A percentile compares a stretch with the other conserved stretches of the same genome.
Conservation (phyloP, 208 protist genomes). For the Polymyxa betae region DNA sequence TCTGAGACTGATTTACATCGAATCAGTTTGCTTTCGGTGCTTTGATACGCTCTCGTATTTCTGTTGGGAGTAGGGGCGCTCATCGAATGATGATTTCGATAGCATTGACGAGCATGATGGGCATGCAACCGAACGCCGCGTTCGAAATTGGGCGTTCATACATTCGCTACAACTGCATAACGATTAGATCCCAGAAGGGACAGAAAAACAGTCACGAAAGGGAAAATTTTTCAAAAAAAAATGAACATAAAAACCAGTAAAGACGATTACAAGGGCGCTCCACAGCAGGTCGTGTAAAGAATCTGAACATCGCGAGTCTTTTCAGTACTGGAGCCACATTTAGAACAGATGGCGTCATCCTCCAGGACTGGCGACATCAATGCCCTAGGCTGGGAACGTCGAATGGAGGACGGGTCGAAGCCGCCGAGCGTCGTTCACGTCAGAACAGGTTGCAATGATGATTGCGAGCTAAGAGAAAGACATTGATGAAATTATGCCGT, state of each 20-base stretch:
- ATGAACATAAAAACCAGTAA: not conserved
- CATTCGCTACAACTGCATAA: slow-evolving; percentile 31
- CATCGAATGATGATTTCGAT: not conserved
- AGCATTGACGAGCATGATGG: not conserved
- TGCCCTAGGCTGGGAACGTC: not conserved
- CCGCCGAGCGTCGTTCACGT: no score
- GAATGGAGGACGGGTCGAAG: no score
- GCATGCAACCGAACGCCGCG: not conserved
- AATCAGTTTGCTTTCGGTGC: slow-evolving; percentile 35
- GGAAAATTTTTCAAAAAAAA: not conserved
- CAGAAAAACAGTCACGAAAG: not conserved
- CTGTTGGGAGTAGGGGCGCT: not conserved
- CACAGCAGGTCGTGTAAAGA: slow-evolving; percentile 42
- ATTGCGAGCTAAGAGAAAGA: no score
- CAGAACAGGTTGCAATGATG: no score
- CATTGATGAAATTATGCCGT: no score
- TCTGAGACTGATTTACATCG: not conserved
- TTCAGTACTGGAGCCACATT: not conserved
- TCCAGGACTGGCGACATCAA: not conserved
- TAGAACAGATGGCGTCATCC: not conserved
- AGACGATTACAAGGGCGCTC: not conserved
- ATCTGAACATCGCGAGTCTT: not conserved
- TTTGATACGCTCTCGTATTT: slow-evolving; percentile 32
- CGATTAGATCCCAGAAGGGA: not conserved
- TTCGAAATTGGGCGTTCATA: not conserved